These are phyloP conservation scores for Xylariaceae sp. DNA, from an alignment of 2,329 filamentous ascomycete species.

Conservation along the genomic window DNA sequence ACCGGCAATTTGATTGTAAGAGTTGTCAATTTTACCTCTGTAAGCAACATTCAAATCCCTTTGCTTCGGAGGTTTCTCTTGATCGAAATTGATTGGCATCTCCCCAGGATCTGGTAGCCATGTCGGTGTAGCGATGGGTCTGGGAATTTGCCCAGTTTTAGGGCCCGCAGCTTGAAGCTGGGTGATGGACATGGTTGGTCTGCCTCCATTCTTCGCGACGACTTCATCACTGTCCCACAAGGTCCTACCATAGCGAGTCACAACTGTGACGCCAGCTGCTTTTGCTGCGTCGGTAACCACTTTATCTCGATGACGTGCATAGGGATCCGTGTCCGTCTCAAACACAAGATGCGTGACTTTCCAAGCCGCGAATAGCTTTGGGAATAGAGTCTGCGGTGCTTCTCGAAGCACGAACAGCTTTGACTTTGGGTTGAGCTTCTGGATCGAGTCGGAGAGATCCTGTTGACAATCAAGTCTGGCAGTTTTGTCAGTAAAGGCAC, in stretches of 20 bases:
- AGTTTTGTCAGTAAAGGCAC: slow-evolving; percentile 6
- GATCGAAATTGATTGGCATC: slow-evolving; percentile 54
- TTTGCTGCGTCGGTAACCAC: slow-evolving; percentile 54
- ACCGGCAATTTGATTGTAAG: slow-evolving; percentile 58
- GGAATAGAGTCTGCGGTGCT: slow-evolving; percentile 64
- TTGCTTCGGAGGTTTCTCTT: slow-evolving; percentile 43
- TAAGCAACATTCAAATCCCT: slow-evolving; percentile 56
- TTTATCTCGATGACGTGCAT: slow-evolving; percentile 60
- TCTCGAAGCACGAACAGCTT: slow-evolving; percentile 69
- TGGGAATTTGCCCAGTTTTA: slow-evolving; percentile 57
- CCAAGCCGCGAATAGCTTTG: slow-evolving; percentile 70
- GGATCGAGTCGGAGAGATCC: slow-evolving; percentile 62
- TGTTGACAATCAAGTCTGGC: slow-evolving; percentile 64
- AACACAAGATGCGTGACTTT: slow-evolving; percentile 71
- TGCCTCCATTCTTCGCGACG: slow-evolving; percentile 58
- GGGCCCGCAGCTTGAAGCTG: slow-evolving; percentile 60
- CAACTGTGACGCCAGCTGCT: slow-evolving; percentile 61
- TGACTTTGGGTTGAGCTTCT: slow-evolving; percentile 59
- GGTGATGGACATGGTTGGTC: slow-evolving; percentile 68
- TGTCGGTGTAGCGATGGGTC: slow-evolving; percentile 55
- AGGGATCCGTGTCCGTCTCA: slow-evolving; percentile 72
- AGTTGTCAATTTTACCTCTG: slow-evolving; percentile 49
- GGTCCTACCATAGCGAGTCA: slow-evolving; percentile 60
- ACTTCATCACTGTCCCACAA: slow-evolving; percentile 69
- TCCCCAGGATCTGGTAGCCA: slow-evolving; percentile 60